Conservation (phyloP, 306 rosid species). For the Dalbergia cochinchinensis region DNA sequence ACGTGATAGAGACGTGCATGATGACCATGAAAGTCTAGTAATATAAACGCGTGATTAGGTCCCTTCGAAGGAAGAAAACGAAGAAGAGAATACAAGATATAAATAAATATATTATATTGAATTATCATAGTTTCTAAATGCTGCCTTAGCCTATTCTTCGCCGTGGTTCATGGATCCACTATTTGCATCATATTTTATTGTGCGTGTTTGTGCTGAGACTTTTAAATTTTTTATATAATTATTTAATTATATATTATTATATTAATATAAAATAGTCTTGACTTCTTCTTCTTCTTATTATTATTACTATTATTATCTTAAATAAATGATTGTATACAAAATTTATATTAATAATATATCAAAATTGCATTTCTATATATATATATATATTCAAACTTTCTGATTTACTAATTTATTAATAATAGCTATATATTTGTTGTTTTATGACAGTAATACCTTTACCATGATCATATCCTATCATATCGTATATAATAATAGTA, state of each 20-base stretch:
- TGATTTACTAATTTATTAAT: background rate
- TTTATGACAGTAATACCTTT: background rate
- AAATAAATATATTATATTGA: background rate
- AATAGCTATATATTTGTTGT: background rate
- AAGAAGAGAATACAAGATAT: slow-evolving; percentile 1
- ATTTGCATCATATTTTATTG: slow-evolving; percentile 36
- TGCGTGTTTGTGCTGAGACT: background rate
- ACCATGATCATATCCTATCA: slow-evolving; percentile 22
- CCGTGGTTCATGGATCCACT: slow-evolving; percentile 81
- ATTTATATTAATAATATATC: too few species aligned
- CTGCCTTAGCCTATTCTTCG: slow-evolving; percentile 61
- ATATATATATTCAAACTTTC: too few species aligned
- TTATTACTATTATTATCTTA: too few species aligned
- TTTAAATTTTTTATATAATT: background rate
- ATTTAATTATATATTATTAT: too few species aligned
- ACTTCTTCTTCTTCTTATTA: too few species aligned
- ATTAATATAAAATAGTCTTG: too few species aligned
- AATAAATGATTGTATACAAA: too few species aligned
- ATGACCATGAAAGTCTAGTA: slow-evolving; percentile 51
- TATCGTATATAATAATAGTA: slow-evolving; percentile 20
- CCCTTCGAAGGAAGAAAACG: slow-evolving; percentile 33
- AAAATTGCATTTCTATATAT: too few species aligned
- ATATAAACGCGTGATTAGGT: slow-evolving; percentile 43
- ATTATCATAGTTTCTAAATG: slow-evolving; percentile 9
- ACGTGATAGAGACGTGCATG: slow-evolving; percentile 93